Conservation (phyloP, 1,284 basidiomycete genomes). For the Filobasidium uniguttulatum region DNA sequence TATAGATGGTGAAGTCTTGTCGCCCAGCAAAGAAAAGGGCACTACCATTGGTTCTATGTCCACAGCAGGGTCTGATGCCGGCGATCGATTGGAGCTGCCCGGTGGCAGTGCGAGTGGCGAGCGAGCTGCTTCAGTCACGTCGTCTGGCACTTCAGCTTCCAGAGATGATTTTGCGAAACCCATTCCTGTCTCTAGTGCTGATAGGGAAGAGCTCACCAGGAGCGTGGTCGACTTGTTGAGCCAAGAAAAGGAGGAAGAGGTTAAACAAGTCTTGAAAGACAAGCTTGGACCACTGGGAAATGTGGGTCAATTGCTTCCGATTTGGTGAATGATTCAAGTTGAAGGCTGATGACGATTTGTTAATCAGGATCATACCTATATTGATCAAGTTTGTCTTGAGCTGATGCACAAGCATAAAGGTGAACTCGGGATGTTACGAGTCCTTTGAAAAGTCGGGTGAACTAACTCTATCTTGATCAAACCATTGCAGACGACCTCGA, state of each 20-base stretch:
- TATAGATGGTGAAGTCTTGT: too few species aligned
- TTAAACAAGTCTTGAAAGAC: slow-evolving; percentile 58
- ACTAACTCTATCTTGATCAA: too few species aligned
- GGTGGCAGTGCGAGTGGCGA: not conserved
- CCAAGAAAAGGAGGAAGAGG: slow-evolving; percentile 69
- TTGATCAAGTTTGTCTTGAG: slow-evolving; percentile 37
- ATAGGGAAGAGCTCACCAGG: slow-evolving; percentile 45
- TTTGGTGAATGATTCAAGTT: not conserved
- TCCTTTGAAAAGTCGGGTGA: too few species aligned
- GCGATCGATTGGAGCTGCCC: not conserved
- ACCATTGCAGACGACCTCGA: slow-evolving; percentile 29
- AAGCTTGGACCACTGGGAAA: slow-evolving; percentile 60
- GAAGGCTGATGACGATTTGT: not conserved
- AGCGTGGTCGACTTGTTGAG: slow-evolving; percentile 57
- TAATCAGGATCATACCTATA: slow-evolving; percentile 29
- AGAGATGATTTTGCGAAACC: not conserved
- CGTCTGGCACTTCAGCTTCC: not conserved
- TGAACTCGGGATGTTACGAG: too few species aligned
- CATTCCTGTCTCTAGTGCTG: slow-evolving; percentile 13
- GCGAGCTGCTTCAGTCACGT: not conserved
- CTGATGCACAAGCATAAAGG: slow-evolving; percentile 40
- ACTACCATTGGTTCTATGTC: too few species aligned
- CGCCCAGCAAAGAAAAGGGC: too few species aligned
- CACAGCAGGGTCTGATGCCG: not conserved
- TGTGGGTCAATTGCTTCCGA: slow-evolving; percentile 29